Conservation (phyloP, 2,329 filamentous ascomycete species). For the Colletotrichum aenigma region DNA sequence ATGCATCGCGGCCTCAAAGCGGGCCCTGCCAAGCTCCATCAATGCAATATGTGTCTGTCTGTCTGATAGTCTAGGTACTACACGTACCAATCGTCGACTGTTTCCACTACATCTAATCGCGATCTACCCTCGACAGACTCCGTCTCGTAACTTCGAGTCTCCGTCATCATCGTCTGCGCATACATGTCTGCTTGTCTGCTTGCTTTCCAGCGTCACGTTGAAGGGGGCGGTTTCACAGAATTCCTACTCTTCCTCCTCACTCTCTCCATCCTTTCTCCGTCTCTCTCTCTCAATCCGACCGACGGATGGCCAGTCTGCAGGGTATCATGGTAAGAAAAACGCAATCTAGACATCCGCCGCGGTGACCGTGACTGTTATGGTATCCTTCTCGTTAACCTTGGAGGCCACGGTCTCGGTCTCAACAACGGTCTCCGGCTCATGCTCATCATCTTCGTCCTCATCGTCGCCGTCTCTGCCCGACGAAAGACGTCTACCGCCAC, state of each 20-base stretch:
- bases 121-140: not conserved
- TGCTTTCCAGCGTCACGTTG: conserved; percentile 21
- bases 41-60: not conserved
- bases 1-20: not conserved
- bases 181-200: not conserved
- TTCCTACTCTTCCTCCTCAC: not conserved
- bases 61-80: not conserved
- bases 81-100: not conserved
- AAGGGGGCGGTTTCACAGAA: conserved; percentile 14
- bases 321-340: conserved; percentile 19
- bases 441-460: not conserved
- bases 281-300: not conserved
- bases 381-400: not conserved
- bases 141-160: not conserved
- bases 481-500: not conserved
- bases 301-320: conserved; percentile 1
- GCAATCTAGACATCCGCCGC: conserved; percentile 10
- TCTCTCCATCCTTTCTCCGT: not conserved
- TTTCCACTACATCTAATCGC: not conserved
- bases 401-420: not conserved
- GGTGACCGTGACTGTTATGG: conserved; percentile 18
- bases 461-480: not conserved
- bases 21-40: not conserved
- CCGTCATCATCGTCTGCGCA: not conserved
- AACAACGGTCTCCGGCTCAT: not conserved